Evolutionary conservation across 2,329 filamentous ascomycete genomes (phyloP).

Genomic region (Rutstroemia sp.): DNA sequence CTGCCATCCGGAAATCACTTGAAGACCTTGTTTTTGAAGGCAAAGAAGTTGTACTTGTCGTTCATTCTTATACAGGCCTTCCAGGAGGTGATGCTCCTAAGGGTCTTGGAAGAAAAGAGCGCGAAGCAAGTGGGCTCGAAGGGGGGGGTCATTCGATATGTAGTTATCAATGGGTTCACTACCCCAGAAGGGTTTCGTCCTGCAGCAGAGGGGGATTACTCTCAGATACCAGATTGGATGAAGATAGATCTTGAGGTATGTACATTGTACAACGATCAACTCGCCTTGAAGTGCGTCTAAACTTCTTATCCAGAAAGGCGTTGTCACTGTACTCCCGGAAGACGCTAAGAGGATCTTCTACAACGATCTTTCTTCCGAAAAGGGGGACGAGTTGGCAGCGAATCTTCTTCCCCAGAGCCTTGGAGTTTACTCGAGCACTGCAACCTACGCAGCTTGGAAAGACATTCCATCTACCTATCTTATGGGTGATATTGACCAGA

Average conservation of each 20-base stretch:
- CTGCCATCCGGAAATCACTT: background rate
- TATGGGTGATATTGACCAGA: slow-evolving; percentile 3
- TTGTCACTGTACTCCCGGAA: slow-evolving; percentile 26
- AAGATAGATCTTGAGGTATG: slow-evolving; percentile 28
- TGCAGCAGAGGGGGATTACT: slow-evolving; percentile 20
- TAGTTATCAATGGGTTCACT: slow-evolving; percentile 33
- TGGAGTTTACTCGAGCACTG: slow-evolving; percentile 19
- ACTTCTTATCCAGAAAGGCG: slow-evolving; percentile 29
- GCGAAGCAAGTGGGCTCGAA: slow-evolving; percentile 26
- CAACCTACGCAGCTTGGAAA: slow-evolving; percentile 16
- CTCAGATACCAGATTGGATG: slow-evolving; percentile 31
- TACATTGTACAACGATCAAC: background rate
- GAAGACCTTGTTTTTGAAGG: background rate
- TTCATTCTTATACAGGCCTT: background rate
- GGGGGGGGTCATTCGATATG: slow-evolving; percentile 33
- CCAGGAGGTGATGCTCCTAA: background rate
- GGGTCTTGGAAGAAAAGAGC: background rate
- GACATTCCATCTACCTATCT: slow-evolving; percentile 12
- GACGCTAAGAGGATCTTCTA: slow-evolving; percentile 35
- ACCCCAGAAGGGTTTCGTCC: slow-evolving; percentile 10
- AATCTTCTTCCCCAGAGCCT: slow-evolving; percentile 33
- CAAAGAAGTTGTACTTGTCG: slow-evolving; percentile 2
- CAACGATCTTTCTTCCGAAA: slow-evolving; percentile 33
- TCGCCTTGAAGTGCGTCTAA: background rate
- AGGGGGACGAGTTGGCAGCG: slow-evolving; percentile 31